Evolutionary conservation across 495 filamentous ascomycete genomes (phyloP), one percentile per base, ranked within the genome.

Genomic region (Margaritispora aquatica): DNA sequence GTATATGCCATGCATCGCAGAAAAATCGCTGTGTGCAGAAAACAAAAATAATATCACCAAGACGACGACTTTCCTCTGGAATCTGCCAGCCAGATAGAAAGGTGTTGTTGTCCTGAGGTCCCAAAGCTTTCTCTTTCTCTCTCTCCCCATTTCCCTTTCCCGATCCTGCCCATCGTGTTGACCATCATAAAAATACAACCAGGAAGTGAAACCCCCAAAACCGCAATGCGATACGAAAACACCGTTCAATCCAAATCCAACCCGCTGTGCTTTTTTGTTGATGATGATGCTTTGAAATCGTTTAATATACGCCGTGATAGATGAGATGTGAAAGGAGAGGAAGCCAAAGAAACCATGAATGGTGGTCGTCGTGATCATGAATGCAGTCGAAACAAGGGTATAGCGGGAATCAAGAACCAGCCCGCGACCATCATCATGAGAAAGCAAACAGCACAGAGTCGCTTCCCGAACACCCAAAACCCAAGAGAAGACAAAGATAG

Each of bases 21-120:
- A 66, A 47, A 49, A n/a, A n/a, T n/a, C n/a, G n/a, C n/a, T n/a
- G n/a, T n/a, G n/a, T n/a, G n/a, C n/a, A n/a, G n/a, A n/a, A n/a
- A n/a, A n/a, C n/a, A n/a, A n/a, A n/a, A n/a, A n/a, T n/a, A 60
- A 59, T 58, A 57, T 66, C 63, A 66, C 63, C 60, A 66, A 63
- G 60, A 56, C 56, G 57, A 62, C n/a, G n/a, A n/a, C n/a, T n/a
- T n/a, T n/a, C n/a, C n/a, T 51, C 63, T 55, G 60, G 63, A 66
- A 57, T 66, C 63, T 66, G 60, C 63, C 60, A 66, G 63, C 63
- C 63, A 66, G 63, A 44, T 13, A 13, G n/a, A n/a, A n/a, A n/a
- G n/a, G n/a, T n/a, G n/a, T n/a, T n/a, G n/a, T 59, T 56, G 60
- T 59, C 63, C 44, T 60, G 63, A 66, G 63, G 63, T 60, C 63